Base-by-base conservation (phyloP, 2,329 filamentous ascomycete genomes). In the Arachnopeziza araneosa region DNA sequence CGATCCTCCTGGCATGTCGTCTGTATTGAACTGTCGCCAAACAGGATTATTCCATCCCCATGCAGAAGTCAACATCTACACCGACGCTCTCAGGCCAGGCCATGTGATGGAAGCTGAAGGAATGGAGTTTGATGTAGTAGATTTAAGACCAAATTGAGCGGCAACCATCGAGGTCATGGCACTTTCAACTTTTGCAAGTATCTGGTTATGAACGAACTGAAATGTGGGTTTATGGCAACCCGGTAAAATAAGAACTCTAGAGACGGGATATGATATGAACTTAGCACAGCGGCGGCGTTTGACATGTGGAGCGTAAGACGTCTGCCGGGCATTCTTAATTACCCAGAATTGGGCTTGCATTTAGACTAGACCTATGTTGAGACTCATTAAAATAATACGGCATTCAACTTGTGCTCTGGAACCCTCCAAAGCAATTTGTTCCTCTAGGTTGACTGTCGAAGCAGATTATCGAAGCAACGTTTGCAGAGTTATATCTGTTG, bases 21-120 rank as follows among this genome's bases (percentile, higher is more conserved):
- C 91, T n/a, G 88, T 99, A 36, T 78, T 96, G 52, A 82, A 86
- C 50, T 99, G 95, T 75, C 86, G 77, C 2, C 84, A 92, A 62
- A 82, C 83, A 0, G 90, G 90, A 1, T 82, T 96, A 0, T 99
- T 99, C 72, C 95, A 99, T 73, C 90, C 85, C 6, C 88, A 91
- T 54, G 64, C 64, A 6, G 71, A 72, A 59, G 48, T 60, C 0
- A 71, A 74, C 26, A 67, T 76, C 23, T 76, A 76, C 57, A 76
- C 74, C 0, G 73, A 76, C 70, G 75, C 75, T 26, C 61, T 80
- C 58, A 75, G 77, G 61, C 80, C 80, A 17, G 83, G 82, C 0
- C 83, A 85, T 72, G 83, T 85, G 2, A 79, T 79, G n/a, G 81
- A 84, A 66, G 72, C 79, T n/a, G 73, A 75, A n/a, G 78, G 81